phyloP scores from a whole-genome alignment of 495 filamentous ascomycete species.

The Hyphodiscus hymeniophilus region DNA sequence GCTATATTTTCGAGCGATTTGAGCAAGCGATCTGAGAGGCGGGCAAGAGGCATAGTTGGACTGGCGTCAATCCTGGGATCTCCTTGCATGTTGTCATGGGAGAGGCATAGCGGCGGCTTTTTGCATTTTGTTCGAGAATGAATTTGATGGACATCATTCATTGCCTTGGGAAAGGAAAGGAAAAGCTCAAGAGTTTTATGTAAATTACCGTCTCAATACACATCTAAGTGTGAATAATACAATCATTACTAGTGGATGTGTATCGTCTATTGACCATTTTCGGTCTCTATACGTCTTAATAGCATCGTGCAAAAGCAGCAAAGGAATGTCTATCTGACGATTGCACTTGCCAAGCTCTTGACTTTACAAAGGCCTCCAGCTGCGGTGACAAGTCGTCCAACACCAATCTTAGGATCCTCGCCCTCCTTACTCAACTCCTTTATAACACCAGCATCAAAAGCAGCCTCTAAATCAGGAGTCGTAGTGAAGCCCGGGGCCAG shows the following conservation, averaged over 20 bases:
- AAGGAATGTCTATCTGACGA: conserved; percentile 13
- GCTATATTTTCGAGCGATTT: background rate
- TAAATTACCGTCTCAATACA: no score
- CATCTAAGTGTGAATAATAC: no score
- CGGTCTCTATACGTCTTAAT: no score
- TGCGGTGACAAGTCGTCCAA: conserved; percentile 62
- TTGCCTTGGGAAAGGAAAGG: background rate
- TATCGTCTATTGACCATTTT: no score
- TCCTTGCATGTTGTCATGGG: background rate
- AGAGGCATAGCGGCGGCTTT: conserved; percentile 7
- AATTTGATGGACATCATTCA: conserved; percentile 7
- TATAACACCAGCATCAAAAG: conserved; percentile 58
- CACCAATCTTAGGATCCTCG: conserved; percentile 44
- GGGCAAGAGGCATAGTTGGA: background rate
- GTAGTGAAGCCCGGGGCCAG: conserved; percentile 94
- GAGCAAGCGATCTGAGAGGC: background rate
- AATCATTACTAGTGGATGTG: no score
- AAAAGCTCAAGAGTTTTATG: conserved; percentile 1
- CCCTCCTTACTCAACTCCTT: conserved; percentile 51
- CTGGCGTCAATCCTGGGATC: background rate
- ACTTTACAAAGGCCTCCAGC: conserved; percentile 69
- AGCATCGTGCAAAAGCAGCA: background rate
- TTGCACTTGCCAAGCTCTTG: conserved; percentile 40
- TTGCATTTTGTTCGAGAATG: background rate
- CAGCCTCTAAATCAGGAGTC: conserved; percentile 68